Evolutionary conservation across 192 early-diverging fungal species (phyloP).

Genomic region (Diversispora epigaea): DNA sequence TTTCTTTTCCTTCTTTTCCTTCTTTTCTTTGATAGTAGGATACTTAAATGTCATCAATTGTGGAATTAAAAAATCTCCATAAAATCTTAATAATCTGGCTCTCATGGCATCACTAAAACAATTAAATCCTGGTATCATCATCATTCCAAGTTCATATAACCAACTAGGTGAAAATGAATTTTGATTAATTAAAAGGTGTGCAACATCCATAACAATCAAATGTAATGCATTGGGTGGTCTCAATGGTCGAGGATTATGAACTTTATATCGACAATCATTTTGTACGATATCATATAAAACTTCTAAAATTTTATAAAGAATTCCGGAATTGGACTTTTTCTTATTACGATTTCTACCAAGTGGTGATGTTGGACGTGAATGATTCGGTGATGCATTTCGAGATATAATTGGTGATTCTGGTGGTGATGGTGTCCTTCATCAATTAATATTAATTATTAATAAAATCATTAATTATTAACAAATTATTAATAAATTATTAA

Average conservation of each 20-base stretch:
- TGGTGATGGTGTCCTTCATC: background rate
- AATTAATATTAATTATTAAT: too few species aligned
- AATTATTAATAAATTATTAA: background rate
- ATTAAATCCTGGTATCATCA: constrained; percentile 53
- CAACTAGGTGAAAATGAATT: constrained; percentile 35
- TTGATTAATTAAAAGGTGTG: constrained; percentile 39
- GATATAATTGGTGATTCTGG: constrained; percentile 28
- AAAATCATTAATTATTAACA: background rate
- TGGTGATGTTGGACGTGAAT: constrained; percentile 24
- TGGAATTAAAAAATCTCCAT: constrained; percentile 50
- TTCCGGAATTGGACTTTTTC: background rate
- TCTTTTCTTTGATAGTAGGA: background rate
- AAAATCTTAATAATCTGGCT: constrained; percentile 44
- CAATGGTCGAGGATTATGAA: constrained; percentile 46
- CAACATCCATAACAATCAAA: constrained; percentile 50
- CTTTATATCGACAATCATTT: constrained; percentile 55
- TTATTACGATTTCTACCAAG: background rate
- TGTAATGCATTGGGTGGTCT: constrained; percentile 55
- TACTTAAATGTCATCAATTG: constrained; percentile 39
- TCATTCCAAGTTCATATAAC: constrained; percentile 55
- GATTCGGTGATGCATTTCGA: constrained; percentile 24
- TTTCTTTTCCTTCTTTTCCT: background rate
- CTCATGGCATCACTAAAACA: constrained; percentile 47
- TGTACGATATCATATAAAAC: constrained; percentile 52
- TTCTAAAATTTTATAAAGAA: constrained; percentile 44